Evolutionary conservation across 768 basidiomycete species (phyloP).

Genomic region (Trametes punicea): DNA sequence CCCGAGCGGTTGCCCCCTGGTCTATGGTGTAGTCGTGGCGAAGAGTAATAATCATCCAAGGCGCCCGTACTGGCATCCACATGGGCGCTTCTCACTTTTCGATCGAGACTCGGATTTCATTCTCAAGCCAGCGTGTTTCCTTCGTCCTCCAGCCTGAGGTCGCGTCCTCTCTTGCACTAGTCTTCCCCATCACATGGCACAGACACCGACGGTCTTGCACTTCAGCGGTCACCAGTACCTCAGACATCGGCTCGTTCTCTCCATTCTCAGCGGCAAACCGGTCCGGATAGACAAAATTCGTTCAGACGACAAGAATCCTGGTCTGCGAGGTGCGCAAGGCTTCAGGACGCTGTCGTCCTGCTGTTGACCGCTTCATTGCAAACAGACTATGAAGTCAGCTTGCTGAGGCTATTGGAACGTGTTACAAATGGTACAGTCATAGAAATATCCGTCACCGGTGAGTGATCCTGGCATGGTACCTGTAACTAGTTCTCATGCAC

Average conservation of each 20-base stretch:
- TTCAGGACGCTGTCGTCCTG: background rate
- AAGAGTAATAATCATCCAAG: slow-evolving; percentile 5
- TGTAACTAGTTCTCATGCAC: background rate
- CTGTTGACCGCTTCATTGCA: background rate
- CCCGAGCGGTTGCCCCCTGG: no score
- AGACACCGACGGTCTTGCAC: slow-evolving; percentile 37
- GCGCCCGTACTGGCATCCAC: slow-evolving; percentile 7
- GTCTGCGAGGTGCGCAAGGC: slow-evolving; percentile 66
- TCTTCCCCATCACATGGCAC: slow-evolving; percentile 11
- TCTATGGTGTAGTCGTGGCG: slow-evolving; percentile 3
- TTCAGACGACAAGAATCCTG: slow-evolving; percentile 90
- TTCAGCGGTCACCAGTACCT: slow-evolving; percentile 83
- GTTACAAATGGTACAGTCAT: slow-evolving; percentile 91
- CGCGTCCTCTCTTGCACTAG: background rate
- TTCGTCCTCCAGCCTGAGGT: background rate
- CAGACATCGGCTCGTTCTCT: slow-evolving; percentile 82
- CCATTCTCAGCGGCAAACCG: slow-evolving; percentile 82
- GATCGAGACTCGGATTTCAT: slow-evolving; percentile 1
- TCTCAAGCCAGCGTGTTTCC: background rate
- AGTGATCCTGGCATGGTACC: slow-evolving; percentile 17
- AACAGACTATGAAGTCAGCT: slow-evolving; percentile 87
- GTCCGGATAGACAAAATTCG: slow-evolving; percentile 87
- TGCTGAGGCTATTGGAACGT: slow-evolving; percentile 84
- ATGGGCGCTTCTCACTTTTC: slow-evolving; percentile 13
- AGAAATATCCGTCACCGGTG: slow-evolving; percentile 95